Percentiles rank a stretch among this genome's conserved stretches.
Conservation (phyloP, 139 green algal genomes). For the Tetradesmus obliquus region DNA sequence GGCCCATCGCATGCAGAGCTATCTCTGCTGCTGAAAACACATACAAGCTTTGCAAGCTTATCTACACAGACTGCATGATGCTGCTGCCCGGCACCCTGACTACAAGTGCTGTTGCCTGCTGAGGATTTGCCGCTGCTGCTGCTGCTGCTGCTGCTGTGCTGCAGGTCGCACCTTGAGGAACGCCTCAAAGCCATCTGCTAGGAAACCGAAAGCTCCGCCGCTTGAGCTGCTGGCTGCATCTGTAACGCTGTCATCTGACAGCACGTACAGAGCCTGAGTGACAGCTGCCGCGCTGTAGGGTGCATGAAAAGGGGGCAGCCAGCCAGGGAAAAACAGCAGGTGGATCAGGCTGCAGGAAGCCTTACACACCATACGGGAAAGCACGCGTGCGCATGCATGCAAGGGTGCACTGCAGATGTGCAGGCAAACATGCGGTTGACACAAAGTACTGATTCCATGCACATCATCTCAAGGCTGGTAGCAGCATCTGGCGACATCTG, state of each 20-base stretch:
- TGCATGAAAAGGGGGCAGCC: not conserved
- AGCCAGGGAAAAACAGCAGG: not conserved
- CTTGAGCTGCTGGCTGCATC: slow-evolving; percentile 28
- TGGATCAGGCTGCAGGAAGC: not conserved
- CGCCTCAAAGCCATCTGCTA: slow-evolving; percentile 80
- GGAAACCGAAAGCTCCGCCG: slow-evolving; percentile 73
- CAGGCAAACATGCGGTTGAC: not conserved
- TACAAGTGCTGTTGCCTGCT: not conserved
- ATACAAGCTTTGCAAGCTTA: not conserved
- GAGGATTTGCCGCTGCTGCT: not conserved
- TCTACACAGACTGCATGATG: not conserved
- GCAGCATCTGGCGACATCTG: not conserved
- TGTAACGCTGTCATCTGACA: slow-evolving; percentile 52
- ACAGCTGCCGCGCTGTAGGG: not conserved
- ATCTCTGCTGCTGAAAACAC: too few relatives aligned
- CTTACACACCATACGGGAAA: not conserved
- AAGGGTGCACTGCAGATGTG: not conserved
- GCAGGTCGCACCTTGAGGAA: slow-evolving; percentile 73
- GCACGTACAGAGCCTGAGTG: slow-evolving; percentile 37
- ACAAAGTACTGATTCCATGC: not conserved
- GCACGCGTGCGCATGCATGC: not conserved
- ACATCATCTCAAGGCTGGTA: not conserved
- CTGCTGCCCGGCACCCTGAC: not conserved
- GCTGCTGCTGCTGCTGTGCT: not conserved
- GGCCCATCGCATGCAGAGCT: too few relatives aligned